Percentiles rank a stretch among this genome's conserved stretches.
These are phyloP conservation scores for Leccinum subspadiceum DNA, from an alignment of 1,284 basidiomycete species.

Conservation along the genomic window DNA sequence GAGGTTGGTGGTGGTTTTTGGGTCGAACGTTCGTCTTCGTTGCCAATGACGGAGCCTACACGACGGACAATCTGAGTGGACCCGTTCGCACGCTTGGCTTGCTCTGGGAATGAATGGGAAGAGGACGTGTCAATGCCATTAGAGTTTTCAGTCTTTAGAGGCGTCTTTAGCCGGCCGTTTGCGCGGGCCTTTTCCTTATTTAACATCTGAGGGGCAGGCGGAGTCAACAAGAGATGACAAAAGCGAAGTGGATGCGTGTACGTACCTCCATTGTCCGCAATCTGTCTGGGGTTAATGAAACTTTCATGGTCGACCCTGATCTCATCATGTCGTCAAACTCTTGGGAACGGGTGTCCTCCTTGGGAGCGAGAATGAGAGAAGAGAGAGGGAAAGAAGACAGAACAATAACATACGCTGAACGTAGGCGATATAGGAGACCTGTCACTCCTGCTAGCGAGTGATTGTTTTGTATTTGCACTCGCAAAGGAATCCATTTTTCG, in stretches of 20 bases:
- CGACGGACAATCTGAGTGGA: slow-evolving; percentile 46
- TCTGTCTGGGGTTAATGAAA: slow-evolving; percentile 91
- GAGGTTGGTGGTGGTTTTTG: slow-evolving; percentile 29
- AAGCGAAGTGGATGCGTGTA: slow-evolving; percentile 29
- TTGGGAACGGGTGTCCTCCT: slow-evolving; percentile 58
- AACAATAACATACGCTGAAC: slow-evolving; percentile 30
- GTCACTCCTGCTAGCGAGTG: slow-evolving; percentile 33
- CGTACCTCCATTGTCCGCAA: slow-evolving; percentile 86
- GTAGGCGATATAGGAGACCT: slow-evolving; percentile 36
- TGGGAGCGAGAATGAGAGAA: slow-evolving; percentile 9
- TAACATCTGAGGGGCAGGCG: slow-evolving; percentile 45
- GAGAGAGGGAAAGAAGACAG: slow-evolving; percentile 1
- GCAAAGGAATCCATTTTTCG: slow-evolving; percentile 52
- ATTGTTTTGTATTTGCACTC: slow-evolving; percentile 47
- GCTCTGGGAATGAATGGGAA: slow-evolving; percentile 21
- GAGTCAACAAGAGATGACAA: slow-evolving; percentile 23
- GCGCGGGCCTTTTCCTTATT: slow-evolving; percentile 63
- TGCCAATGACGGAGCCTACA: slow-evolving; percentile 58
- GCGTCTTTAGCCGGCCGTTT: slow-evolving; percentile 35
- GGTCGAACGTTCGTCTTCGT: slow-evolving; percentile 50
- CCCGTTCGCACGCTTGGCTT: slow-evolving; percentile 23
- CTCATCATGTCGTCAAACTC: slow-evolving; percentile 92
- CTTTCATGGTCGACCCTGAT: slow-evolving; percentile 87
- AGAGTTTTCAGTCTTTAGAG: slow-evolving; percentile 25
- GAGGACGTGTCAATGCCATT: slow-evolving; percentile 17